Percentiles rank a stretch among this genome's conserved stretches.
These are phyloP conservation scores for Piper longum DNA, from an alignment of 164 flowering plant genomes.

Conservation along the genomic window DNA sequence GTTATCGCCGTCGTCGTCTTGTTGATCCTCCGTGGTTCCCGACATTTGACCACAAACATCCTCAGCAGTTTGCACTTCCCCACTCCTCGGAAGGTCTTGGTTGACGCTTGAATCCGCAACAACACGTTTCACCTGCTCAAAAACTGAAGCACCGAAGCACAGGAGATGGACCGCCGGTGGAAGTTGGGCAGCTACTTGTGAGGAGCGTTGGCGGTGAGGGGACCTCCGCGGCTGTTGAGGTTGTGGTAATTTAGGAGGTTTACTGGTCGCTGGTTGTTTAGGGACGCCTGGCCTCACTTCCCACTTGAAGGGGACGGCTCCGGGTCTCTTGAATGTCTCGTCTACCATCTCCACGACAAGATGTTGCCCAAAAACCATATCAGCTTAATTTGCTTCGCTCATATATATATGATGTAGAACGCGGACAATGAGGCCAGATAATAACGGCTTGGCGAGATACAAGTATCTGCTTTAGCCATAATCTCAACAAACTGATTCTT, in stretches of 20 bases:
- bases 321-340: slow-evolving; percentile 48
- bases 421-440: too few relatives aligned
- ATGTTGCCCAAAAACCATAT: too few relatives aligned
- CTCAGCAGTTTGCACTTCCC: slow-evolving; percentile 11
- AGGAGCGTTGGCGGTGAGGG: neutral
- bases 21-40: neutral
- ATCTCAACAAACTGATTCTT: too few relatives aligned
- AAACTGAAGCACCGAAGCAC: neutral
- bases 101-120: neutral
- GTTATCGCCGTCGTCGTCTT: slow-evolving; percentile 10
- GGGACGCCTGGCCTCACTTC: slow-evolving; percentile 71
- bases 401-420: too few relatives aligned
- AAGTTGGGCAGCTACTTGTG: neutral
- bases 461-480: too few relatives aligned
- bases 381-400: too few relatives aligned
- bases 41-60: neutral
- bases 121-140: neutral
- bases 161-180: neutral
- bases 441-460: too few relatives aligned
- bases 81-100: slow-evolving; percentile 6
- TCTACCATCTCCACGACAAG: slow-evolving; percentile 8
- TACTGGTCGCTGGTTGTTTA: slow-evolving; percentile 12
- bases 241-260: slow-evolving; percentile 10
- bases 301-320: slow-evolving; percentile 76
- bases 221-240: neutral